These are phyloP conservation scores for Fragaria nilgerrensis DNA, from an alignment of 306 rosid genomes.

Conservation along the genomic window DNA sequence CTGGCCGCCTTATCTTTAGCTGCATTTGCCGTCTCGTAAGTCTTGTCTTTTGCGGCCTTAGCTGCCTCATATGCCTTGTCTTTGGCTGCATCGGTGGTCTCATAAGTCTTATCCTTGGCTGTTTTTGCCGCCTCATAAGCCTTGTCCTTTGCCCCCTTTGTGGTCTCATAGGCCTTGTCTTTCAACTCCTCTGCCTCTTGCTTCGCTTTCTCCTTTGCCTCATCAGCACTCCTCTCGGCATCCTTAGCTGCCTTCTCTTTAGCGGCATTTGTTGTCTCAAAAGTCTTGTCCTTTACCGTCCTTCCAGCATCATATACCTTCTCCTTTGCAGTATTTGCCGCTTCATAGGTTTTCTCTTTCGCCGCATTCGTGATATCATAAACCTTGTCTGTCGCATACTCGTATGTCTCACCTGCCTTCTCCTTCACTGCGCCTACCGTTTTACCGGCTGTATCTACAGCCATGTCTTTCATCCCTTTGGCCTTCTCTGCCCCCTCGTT, in stretches of 20 bases:
- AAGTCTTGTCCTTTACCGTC: constrained; percentile 32
- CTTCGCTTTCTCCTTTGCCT: not conserved
- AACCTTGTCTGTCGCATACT: not conserved
- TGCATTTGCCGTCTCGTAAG: too few species aligned
- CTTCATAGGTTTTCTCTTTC: not conserved
- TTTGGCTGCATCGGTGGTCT: not conserved
- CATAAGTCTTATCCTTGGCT: not conserved
- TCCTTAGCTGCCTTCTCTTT: not conserved
- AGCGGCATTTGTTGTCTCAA: not conserved
- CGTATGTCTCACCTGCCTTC: constrained; percentile 20
- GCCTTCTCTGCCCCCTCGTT: constrained; percentile 24
- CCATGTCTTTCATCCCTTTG: not conserved
- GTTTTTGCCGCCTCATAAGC: not conserved
- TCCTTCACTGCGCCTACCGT: not conserved
- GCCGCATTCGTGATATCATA: not conserved
- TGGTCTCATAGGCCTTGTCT: not conserved
- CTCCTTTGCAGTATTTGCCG: constrained; percentile 32
- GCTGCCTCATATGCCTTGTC: too few species aligned
- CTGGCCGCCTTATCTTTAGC: too few species aligned
- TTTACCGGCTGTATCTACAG: constrained; percentile 18
- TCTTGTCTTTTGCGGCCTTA: too few species aligned
- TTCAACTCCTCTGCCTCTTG: constrained; percentile 12
- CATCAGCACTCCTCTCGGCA: not conserved
- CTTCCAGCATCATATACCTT: constrained; percentile 27
- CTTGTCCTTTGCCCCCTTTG: too few species aligned